phyloP scores from a whole-genome alignment of 2,329 filamentous ascomycete genomes.

The Ophiocordyceps camponoti-leonardi region DNA sequence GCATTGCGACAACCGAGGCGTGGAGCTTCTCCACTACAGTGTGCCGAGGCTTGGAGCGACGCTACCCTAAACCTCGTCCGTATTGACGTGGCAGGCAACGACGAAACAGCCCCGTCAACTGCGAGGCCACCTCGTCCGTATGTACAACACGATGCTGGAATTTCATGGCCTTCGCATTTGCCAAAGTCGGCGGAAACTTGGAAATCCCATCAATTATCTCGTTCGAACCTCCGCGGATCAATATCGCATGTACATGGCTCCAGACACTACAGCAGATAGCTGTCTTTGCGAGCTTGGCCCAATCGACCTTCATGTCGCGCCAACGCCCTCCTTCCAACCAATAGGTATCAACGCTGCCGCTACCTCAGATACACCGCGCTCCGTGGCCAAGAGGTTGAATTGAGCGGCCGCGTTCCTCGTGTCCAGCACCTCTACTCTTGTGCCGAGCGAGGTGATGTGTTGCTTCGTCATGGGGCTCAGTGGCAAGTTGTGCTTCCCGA shows the following conservation, averaged over 20 bases:
- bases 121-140: not conserved
- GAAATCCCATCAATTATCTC: not conserved
- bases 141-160: not conserved
- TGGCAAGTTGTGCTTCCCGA: slow-evolving; percentile 59
- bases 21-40: not conserved
- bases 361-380: slow-evolving; percentile 70
- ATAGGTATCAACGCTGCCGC: slow-evolving; percentile 78
- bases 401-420: slow-evolving; percentile 87
- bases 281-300: no score
- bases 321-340: slow-evolving; percentile 54
- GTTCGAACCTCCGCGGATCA: no score
- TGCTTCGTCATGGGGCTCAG: slow-evolving; percentile 58
- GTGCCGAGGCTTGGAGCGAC: not conserved
- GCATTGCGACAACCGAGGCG: not conserved
- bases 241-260: no score
- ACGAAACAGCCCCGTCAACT: not conserved
- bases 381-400: slow-evolving; percentile 90
- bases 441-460: slow-evolving; percentile 59
- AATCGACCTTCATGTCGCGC: slow-evolving; percentile 12
- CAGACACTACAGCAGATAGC: no score
- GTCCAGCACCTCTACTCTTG: slow-evolving; percentile 76
- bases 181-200: not conserved
- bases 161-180: not conserved
- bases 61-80: not conserved
- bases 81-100: not conserved